Evolutionary conservation across 108 stramenopile genomes (phyloP).

Genomic region (Pseudonitzschia delicatissima): DNA sequence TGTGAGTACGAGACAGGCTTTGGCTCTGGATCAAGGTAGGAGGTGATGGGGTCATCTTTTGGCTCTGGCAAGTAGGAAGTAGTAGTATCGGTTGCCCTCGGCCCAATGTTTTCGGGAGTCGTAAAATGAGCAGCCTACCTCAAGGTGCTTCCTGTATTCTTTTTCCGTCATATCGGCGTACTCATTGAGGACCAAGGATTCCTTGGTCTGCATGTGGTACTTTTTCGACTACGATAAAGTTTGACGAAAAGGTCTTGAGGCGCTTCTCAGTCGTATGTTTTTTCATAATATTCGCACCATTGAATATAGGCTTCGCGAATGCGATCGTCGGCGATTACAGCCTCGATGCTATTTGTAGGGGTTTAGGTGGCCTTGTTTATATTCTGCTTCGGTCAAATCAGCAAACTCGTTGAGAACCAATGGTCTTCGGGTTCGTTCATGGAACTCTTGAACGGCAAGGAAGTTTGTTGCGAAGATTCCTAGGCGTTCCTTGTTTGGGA

Average conservation of each 20-base stretch:
- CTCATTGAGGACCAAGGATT: conserved; percentile 1
- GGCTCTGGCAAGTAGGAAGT: background rate
- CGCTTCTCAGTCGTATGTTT: background rate
- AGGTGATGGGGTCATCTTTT: background rate
- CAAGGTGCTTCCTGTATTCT: background rate
- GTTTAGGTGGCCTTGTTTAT: background rate
- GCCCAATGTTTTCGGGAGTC: background rate
- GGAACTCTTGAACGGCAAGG: conserved; percentile 3
- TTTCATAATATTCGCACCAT: conserved; percentile 12
- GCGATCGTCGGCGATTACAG: background rate
- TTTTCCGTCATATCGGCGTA: conserved; percentile 9
- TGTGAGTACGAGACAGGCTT: background rate
- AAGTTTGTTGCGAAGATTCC: conserved; percentile 7
- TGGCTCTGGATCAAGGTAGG: background rate
- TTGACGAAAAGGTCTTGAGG: background rate
- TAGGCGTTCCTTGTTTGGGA: background rate
- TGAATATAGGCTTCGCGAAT: conserved; percentile 2
- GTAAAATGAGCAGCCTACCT: background rate
- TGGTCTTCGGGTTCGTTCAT: background rate
- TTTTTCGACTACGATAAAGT: conserved; percentile 11
- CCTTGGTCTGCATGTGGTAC: conserved; percentile 4
- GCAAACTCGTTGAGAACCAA: conserved; percentile 3
- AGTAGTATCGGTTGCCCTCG: background rate
- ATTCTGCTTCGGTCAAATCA: conserved; percentile 1
- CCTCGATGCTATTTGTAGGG: background rate